phyloP scores from a whole-genome alignment of 306 rosid genomes.

The Vigna angularis region DNA sequence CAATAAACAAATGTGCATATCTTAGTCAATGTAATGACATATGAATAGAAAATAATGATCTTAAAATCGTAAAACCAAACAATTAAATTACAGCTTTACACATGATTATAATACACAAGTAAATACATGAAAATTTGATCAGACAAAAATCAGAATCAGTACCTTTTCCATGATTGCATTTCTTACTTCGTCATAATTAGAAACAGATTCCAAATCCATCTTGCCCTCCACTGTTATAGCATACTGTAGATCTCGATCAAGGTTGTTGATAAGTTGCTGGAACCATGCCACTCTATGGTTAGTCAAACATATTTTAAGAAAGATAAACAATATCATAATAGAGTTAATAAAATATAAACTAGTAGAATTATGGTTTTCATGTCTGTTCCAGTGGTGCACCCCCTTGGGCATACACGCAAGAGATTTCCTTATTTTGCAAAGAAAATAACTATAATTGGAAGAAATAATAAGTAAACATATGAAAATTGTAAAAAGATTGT shows the following conservation, averaged over 20 bases:
- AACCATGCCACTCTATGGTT: constrained; percentile 43
- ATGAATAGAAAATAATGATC: not conserved
- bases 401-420: not conserved
- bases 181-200: constrained; percentile 92
- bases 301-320: constrained; percentile 45
- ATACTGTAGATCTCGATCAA: constrained; percentile 95
- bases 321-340: constrained; percentile 38
- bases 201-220: constrained; percentile 80
- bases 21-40: not conserved
- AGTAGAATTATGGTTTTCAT: not conserved
- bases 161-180: constrained; percentile 89
- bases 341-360: not conserved
- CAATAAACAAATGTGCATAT: constrained; percentile 6
- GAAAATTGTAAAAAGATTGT: constrained; percentile 10
- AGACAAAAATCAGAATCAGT: constrained; percentile 43
- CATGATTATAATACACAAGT: constrained; percentile 24
- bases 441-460: not conserved
- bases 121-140: constrained; percentile 34
- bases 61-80: constrained; percentile 20
- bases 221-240: constrained; percentile 95
- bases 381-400: not conserved
- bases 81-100: constrained; percentile 26
- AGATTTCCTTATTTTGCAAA: not conserved
- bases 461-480: not conserved
- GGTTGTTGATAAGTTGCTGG: constrained; percentile 85